Percentiles rank a stretch among this genome's conserved stretches.
Evolutionary conservation across 441 rosid genomes (phyloP).

Genomic region (Gossypium schwendimanii): DNA sequence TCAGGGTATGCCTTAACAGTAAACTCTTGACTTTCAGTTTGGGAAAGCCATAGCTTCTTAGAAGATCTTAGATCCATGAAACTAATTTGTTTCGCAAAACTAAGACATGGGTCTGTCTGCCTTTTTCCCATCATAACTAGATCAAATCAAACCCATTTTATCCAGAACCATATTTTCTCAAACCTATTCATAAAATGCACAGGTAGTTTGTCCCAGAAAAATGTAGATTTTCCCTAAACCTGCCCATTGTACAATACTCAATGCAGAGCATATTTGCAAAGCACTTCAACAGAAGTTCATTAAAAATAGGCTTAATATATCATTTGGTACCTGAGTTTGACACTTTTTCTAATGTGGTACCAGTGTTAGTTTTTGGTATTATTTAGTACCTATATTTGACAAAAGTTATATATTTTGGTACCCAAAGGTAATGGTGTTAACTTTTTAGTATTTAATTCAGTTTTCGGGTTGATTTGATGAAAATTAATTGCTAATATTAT

Average conservation of each 20-base stretch:
- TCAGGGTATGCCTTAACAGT: not conserved
- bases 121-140: not conserved
- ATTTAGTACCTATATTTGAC: no score
- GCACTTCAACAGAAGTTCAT: not conserved
- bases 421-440: no score
- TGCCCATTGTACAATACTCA: not conserved
- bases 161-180: not conserved
- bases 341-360: no score
- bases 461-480: no score
- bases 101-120: not conserved
- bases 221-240: not conserved
- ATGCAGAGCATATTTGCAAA: not conserved
- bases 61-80: not conserved
- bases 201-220: not conserved
- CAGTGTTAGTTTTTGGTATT: no score
- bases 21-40: not conserved
- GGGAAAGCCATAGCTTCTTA: not conserved
- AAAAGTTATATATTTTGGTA: no score
- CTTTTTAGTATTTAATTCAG: no score
- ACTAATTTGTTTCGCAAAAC: not conserved
- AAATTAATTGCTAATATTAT: no score
- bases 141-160: constrained; percentile 1
- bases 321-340: no score
- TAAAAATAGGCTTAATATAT: not conserved
- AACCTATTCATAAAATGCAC: not conserved